phyloP scores from a whole-genome alignment of 768 basidiomycete genomes.

The Vararia minispora region DNA sequence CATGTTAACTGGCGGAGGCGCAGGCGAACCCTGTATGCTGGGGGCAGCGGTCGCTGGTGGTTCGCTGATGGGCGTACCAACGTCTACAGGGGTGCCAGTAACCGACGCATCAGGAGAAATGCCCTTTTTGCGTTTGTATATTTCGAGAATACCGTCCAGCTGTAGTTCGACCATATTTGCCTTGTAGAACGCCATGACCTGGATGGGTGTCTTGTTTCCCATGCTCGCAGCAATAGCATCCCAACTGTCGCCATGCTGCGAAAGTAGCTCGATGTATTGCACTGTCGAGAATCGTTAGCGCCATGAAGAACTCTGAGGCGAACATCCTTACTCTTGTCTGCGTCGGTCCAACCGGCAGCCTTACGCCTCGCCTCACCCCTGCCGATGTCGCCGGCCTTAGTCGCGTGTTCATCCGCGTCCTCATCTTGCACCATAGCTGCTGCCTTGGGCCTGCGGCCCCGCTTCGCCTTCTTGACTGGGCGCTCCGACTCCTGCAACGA shows the following conservation, averaged over 20 bases:
- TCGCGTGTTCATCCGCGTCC: conserved; percentile 13
- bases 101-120: no score
- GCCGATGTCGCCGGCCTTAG: conserved; percentile 16
- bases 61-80: no score
- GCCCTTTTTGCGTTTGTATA: no score
- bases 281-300: conserved; percentile 20
- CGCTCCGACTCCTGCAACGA: not conserved
- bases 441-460: not conserved
- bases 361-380: conserved; percentile 22
- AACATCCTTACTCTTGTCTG: conserved; percentile 45
- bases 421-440: conserved; percentile 18
- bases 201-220: conserved; percentile 51
- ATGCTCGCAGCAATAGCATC: conserved; percentile 59
- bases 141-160: conserved; percentile 22
- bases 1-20: no score
- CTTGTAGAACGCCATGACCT: conserved; percentile 44
- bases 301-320: not conserved
- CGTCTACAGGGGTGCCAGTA: no score
- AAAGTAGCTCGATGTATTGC: conserved; percentile 43
- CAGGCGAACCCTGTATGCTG: no score
- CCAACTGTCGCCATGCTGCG: conserved; percentile 56
- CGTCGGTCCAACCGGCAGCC: conserved; percentile 48
- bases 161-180: conserved; percentile 29
- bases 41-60: no score
- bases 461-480: not conserved